Evolutionary conservation across 345 rosid species (phyloP), one percentile per base, ranked within the genome.

Genomic region (Eutrema yunnanense): DNA sequence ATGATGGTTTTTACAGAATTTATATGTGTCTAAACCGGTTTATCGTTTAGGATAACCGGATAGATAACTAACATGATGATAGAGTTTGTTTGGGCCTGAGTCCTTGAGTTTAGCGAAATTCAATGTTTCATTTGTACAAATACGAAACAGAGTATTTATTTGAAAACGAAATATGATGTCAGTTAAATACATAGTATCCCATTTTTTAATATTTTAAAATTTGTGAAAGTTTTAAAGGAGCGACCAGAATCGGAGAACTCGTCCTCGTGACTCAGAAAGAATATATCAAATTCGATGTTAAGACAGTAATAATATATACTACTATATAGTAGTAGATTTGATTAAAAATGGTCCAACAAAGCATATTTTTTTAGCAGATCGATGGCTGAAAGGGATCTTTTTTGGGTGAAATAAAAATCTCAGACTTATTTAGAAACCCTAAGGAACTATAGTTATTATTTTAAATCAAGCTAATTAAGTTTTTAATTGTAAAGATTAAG

Each of bases 231-330:
- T 49, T 48, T 71, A 26, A 52, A 42, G 69, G 27, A 38, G 43
- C 13, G 52, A 40, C 68, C 26, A 61, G 61, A 41, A 71, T 63
- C 27, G 75, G 62, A 62, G 62, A 51, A 72, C 37, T 43, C 61
- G 62, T 52, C 76, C 63, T 63, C 56, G 76, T 72, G 76, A 53
- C 55, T 63, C 38, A 8, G 0, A 64, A 36, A 64, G 71, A 64
- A 73, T 55, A 64, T 54, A 34, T 36, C 77, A 73, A 55, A 16
- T 73, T 73, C 71, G 70, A 73, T 44, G 71, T 9, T 37, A 57
- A 6, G n/a, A 54, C 8, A 8, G 8, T n/a, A 26, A 4, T 63
- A 34, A 8, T 52, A 4, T 52, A 4, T 52, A 41, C 42, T 52
- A 41, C 42, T 7, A 32, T 40, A 32, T 40, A 32, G 5, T 32